Percentiles rank a stretch among this genome's conserved stretches.
These are phyloP conservation scores for Suhomyces atakaporum DNA, from an alignment of 1,139 yeast species.

Conservation along the genomic window DNA sequence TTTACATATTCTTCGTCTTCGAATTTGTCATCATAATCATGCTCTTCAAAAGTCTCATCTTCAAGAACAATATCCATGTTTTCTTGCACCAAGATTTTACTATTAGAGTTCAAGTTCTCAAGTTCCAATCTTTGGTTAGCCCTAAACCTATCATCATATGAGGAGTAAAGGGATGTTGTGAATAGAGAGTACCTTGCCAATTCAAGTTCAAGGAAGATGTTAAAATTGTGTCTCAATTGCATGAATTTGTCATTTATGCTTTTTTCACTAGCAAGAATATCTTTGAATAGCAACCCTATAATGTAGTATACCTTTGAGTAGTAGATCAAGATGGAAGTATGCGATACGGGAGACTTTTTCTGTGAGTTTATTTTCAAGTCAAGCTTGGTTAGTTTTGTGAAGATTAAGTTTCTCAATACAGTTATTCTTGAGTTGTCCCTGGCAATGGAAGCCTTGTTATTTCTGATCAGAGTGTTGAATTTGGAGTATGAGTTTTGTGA, in stretches of 20 bases:
- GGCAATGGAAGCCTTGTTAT: constrained; percentile 14
- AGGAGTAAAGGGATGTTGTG: constrained; percentile 13
- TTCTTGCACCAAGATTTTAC: constrained; percentile 16
- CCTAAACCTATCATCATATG: constrained; percentile 20
- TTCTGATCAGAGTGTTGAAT: constrained; percentile 24
- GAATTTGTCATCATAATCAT: constrained; percentile 9
- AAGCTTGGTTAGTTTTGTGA: constrained; percentile 29
- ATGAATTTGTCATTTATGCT: constrained; percentile 22
- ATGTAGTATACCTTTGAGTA: constrained; percentile 41
- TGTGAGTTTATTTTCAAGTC: constrained; percentile 24
- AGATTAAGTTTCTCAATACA: constrained; percentile 33
- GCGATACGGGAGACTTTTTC: constrained; percentile 15
- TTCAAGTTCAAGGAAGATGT: constrained; percentile 24
- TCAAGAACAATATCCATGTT: constrained; percentile 17
- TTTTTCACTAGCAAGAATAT: constrained; percentile 21
- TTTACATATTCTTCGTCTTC: constrained; percentile 17
- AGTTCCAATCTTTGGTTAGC: constrained; percentile 18
- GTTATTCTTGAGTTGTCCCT: constrained; percentile 19
- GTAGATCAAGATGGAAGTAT: constrained; percentile 34
- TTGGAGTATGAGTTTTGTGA: constrained; percentile 22
- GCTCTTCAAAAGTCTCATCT: constrained; percentile 20
- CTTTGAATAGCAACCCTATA: constrained; percentile 28
- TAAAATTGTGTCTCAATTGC: constrained; percentile 28
- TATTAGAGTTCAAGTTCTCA: constrained; percentile 5
- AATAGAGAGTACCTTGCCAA: constrained; percentile 26